These are phyloP conservation scores for Passiflora organensis DNA, from an alignment of 345 rosid genomes.

Conservation along the genomic window DNA sequence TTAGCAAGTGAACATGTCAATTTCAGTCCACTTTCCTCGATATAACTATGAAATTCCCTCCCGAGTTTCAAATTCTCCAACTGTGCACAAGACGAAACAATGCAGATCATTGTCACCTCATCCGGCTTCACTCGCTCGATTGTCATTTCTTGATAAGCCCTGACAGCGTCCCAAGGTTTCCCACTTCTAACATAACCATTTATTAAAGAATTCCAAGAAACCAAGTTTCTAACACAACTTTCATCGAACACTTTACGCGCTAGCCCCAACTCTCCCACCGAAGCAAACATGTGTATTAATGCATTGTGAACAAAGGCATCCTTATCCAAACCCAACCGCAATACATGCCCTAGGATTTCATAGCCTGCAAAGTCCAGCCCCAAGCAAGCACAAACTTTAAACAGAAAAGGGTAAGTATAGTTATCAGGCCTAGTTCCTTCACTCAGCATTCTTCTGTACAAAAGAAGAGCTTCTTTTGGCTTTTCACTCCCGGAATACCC, in stretches of 20 bases:
- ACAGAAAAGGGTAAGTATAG: conserved; percentile 63
- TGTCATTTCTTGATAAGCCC: conserved; percentile 45
- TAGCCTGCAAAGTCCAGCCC: conserved; percentile 36
- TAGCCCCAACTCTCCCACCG: conserved; percentile 44
- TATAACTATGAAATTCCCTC: conserved; percentile 45
- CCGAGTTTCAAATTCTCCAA: conserved; percentile 56
- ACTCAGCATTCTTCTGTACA: conserved; percentile 64
- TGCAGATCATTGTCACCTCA: conserved; percentile 79
- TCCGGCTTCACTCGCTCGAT: conserved; percentile 45
- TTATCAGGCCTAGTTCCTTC: conserved; percentile 50
- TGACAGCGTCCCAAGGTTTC: conserved; percentile 39
- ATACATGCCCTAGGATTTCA: conserved; percentile 58
- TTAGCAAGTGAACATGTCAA: conserved; percentile 61
- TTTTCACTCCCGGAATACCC: conserved; percentile 46
- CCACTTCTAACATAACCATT: conserved; percentile 67
- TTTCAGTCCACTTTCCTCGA: conserved; percentile 36
- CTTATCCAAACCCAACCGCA: conserved; percentile 51
- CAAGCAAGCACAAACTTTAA: conserved; percentile 52
- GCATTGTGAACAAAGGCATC: conserved; percentile 67
- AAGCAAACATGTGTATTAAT: conserved; percentile 48
- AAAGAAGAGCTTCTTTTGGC: conserved; percentile 31
- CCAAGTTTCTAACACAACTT: conserved; percentile 66
- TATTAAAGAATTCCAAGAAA: conserved; percentile 86
- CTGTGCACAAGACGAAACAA: conserved; percentile 56
- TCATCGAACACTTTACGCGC: conserved; percentile 75